Evolutionary conservation across 2,329 filamentous ascomycete genomes (phyloP).

Genomic region (Aspergillus flavus): DNA sequence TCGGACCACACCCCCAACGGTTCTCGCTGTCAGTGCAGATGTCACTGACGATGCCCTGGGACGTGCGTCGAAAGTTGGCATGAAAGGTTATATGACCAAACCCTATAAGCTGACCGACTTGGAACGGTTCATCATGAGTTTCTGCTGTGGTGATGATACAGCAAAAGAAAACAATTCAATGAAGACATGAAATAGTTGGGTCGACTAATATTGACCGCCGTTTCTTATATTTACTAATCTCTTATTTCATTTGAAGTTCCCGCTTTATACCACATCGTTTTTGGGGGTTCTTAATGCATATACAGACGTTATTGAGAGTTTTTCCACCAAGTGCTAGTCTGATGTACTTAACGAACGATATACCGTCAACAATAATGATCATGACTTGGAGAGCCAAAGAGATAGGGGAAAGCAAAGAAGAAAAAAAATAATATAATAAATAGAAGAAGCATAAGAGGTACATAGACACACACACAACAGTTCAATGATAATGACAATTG

Average conservation of each 20-base stretch:
- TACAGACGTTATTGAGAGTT: slow-evolving; percentile 8
- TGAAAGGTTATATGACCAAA: slow-evolving; percentile 70
- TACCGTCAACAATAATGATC: slow-evolving; percentile 12
- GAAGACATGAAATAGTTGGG: slow-evolving; percentile 21
- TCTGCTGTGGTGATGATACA: slow-evolving; percentile 36
- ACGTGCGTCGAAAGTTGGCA: slow-evolving; percentile 63
- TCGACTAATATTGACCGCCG: neutral
- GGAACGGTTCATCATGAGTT: slow-evolving; percentile 60
- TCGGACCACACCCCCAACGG: slow-evolving; percentile 36
- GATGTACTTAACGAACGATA: slow-evolving; percentile 9
- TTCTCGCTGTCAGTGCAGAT: slow-evolving; percentile 68
- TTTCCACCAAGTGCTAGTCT: neutral
- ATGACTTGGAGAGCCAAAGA: slow-evolving; percentile 6
- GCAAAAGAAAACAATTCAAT: slow-evolving; percentile 16
- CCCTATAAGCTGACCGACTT: slow-evolving; percentile 66
- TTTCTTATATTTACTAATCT: slow-evolving; percentile 8
- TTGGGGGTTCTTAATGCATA: slow-evolving; percentile 10
- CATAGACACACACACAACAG: neutral
- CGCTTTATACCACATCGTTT: slow-evolving; percentile 15
- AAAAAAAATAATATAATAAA: neutral
- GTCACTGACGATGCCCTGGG: slow-evolving; percentile 66
- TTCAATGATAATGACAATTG: slow-evolving; percentile 4
- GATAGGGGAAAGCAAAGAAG: neutral
- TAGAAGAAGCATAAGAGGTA: neutral
- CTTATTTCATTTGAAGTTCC: slow-evolving; percentile 1